Percentiles rank a stretch among this genome's conserved stretches.
These are phyloP conservation scores for Clonostachys chloroleuca DNA, from an alignment of 2,329 filamentous ascomycete genomes.

Conservation along the genomic window DNA sequence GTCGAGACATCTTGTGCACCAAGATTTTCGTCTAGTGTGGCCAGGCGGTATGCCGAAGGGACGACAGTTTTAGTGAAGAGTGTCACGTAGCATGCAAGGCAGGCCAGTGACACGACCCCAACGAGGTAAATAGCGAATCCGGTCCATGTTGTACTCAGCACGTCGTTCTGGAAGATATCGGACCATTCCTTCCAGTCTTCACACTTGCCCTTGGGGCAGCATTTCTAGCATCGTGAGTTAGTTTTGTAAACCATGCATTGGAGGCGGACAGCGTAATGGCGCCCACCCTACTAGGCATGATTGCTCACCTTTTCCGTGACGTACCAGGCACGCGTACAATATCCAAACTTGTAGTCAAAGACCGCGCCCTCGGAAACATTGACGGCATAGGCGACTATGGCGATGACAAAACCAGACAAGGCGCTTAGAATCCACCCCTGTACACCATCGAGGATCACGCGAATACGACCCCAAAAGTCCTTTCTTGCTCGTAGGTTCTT, in stretches of 20 bases:
- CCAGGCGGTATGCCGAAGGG: constrained; percentile 79
- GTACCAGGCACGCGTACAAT: constrained; percentile 71
- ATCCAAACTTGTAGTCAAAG: constrained; percentile 90
- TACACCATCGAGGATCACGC: constrained; percentile 75
- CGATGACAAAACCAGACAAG: constrained; percentile 81
- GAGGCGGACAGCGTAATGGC: too few relatives aligned
- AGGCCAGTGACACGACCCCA: constrained; percentile 66
- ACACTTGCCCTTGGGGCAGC: constrained; percentile 48
- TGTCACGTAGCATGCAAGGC: constrained; percentile 73
- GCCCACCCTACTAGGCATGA: constrained; percentile 1
- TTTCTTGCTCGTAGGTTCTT: constrained; percentile 78
- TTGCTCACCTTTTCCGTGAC: constrained; percentile 59
- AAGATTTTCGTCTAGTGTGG: constrained; percentile 90
- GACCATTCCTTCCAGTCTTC: constrained; percentile 55
- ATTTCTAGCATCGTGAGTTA: constrained; percentile 28
- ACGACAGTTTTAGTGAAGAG: constrained; percentile 91
- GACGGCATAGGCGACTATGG: constrained; percentile 81
- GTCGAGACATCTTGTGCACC: constrained; percentile 53
- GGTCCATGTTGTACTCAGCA: constrained; percentile 53
- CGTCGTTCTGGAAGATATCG: constrained; percentile 36
- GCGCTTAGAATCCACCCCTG: constrained; percentile 95
- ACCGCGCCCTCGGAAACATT: constrained; percentile 81
- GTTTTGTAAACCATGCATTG: too few relatives aligned
- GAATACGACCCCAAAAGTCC: constrained; percentile 77
- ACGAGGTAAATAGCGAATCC: constrained; percentile 74